These are phyloP conservation scores for Tagetes patula DNA, from an alignment of 129 eudicot species.

Conservation along the genomic window DNA sequence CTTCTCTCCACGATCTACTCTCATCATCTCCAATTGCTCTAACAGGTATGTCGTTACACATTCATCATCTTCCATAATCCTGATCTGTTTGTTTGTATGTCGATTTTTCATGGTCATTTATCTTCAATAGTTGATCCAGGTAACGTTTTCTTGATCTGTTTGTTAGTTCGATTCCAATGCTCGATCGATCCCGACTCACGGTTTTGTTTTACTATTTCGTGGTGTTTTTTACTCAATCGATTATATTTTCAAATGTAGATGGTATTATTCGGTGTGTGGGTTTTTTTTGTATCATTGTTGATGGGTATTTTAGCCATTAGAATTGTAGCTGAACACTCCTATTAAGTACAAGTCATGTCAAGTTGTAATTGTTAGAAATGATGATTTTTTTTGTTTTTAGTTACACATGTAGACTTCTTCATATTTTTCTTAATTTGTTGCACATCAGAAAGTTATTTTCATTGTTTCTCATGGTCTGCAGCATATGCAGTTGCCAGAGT, in stretches of 20 bases:
- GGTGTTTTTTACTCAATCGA: no score
- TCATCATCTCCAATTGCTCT: no score
- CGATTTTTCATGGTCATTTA: no score
- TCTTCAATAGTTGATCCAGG: no score
- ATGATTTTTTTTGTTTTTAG: neutral
- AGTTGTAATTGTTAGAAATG: neutral
- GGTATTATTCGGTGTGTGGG: conserved; percentile 3
- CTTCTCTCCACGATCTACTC: no score
- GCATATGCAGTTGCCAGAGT: conserved; percentile 95
- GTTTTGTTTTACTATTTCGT: no score
- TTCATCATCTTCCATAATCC: no score
- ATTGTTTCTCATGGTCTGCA: conserved; percentile 92
- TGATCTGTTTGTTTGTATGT: no score
- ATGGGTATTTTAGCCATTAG: conserved; percentile 15
- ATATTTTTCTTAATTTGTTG: conserved; percentile 14
- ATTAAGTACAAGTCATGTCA: neutral
- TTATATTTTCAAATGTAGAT: conserved; percentile 6
- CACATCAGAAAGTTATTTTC: conserved; percentile 87
- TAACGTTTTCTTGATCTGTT: no score
- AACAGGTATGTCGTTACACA: no score
- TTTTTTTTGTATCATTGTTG: conserved; percentile 11
- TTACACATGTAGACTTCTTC: conserved; percentile 2
- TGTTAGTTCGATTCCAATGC: no score
- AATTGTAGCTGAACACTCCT: conserved; percentile 11
- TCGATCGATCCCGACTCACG: no score